phyloP scores from a whole-genome alignment of 116 monocot species.

The Zostera marina region DNA sequence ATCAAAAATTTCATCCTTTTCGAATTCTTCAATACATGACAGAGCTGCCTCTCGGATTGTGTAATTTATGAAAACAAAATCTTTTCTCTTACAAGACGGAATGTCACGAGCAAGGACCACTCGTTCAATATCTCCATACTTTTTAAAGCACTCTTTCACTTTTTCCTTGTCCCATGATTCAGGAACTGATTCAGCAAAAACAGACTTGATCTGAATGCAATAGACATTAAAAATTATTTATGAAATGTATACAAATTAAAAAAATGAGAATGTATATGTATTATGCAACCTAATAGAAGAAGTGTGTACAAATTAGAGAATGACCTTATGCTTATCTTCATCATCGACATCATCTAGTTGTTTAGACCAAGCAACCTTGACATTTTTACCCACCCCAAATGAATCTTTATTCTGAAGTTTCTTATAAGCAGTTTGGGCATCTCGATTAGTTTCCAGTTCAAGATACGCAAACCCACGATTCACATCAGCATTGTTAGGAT shows the following conservation, averaged over 20 bases:
- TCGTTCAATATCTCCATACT: conserved; percentile 69
- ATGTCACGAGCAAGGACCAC: conserved; percentile 75
- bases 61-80: conserved; percentile 85
- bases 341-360: conserved; percentile 57
- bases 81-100: conserved; percentile 63
- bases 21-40: conserved; percentile 66
- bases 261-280: background rate
- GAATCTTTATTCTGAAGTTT: conserved; percentile 64
- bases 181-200: conserved; percentile 77
- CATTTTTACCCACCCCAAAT: conserved; percentile 42
- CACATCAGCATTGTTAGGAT: conserved; percentile 25
- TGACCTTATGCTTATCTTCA: conserved; percentile 71
- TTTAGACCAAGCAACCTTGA: conserved; percentile 75
- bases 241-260: background rate
- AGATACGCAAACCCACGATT: conserved; percentile 80
- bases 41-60: conserved; percentile 68
- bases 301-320: background rate
- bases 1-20: conserved; percentile 31
- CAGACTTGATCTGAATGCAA: conserved; percentile 61
- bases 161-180: conserved; percentile 61
- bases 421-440: conserved; percentile 61
- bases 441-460: conserved; percentile 73
- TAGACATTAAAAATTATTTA: background rate
- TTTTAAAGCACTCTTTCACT: conserved; percentile 49
- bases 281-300: background rate